phyloP scores from a whole-genome alignment of 331 rosid species.

The Prunus yedoensis region DNA sequence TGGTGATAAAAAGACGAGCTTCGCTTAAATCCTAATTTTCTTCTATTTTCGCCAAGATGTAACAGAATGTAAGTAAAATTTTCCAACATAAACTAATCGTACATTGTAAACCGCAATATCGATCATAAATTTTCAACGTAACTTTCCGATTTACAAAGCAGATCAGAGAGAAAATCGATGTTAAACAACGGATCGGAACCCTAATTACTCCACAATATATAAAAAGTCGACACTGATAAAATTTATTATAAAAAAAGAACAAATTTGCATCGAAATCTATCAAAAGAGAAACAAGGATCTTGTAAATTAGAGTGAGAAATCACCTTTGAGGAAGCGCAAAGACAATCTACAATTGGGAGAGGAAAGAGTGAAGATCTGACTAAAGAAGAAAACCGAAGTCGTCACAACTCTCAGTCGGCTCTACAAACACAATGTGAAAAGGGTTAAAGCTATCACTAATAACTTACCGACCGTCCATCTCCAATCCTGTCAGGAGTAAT shows the following conservation, averaged over 20 bases:
- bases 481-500: constrained; percentile 5
- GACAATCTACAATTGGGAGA: not conserved
- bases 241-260: not conserved
- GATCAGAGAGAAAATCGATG: constrained; percentile 11
- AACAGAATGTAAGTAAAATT: not conserved
- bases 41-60: not conserved
- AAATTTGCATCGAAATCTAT: not conserved
- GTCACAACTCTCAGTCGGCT: constrained; percentile 25
- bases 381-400: constrained; percentile 8
- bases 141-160: not conserved
- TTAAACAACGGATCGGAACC: constrained; percentile 7
- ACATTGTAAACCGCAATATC: not conserved
- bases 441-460: constrained; percentile 10
- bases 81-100: not conserved
- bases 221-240: not conserved
- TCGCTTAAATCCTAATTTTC: not conserved
- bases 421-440: not conserved
- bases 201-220: not conserved
- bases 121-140: not conserved
- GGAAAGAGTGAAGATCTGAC: constrained; percentile 20
- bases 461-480: constrained; percentile 20
- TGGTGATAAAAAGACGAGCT: not conserved
- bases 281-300: not conserved
- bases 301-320: not conserved
- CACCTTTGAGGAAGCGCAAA: constrained; percentile 19